Evolutionary conservation across 2,329 filamentous ascomycete genomes (phyloP).

Genomic region (Sclerotinia nivalis): DNA sequence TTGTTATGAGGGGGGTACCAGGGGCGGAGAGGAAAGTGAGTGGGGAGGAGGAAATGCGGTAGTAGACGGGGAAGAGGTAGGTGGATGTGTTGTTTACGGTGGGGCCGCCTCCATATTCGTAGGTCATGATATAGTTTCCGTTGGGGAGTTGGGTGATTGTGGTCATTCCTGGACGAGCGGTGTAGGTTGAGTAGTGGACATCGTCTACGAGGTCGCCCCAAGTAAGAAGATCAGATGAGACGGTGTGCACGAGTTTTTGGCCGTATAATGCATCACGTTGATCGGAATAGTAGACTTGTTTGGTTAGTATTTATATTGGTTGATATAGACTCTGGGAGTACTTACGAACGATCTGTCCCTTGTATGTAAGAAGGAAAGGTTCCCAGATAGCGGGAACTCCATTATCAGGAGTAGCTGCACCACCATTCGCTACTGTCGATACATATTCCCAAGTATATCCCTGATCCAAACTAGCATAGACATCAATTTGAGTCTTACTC

Average conservation of each 20-base stretch:
- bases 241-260: constrained; percentile 64
- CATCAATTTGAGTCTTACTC: constrained; percentile 64
- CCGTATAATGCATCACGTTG: constrained; percentile 66
- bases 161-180: constrained; percentile 68
- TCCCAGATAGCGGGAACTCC: constrained; percentile 72
- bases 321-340: neutral
- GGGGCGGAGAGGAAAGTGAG: constrained; percentile 36
- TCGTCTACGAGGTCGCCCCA: constrained; percentile 64
- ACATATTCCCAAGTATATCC: constrained; percentile 68
- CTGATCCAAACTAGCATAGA: constrained; percentile 63
- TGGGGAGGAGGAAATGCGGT: constrained; percentile 39
- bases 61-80: constrained; percentile 41
- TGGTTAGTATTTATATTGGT: constrained; percentile 2
- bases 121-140: constrained; percentile 61
- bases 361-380: constrained; percentile 62
- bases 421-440: constrained; percentile 62
- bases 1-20: constrained; percentile 34
- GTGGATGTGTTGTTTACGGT: constrained; percentile 22
- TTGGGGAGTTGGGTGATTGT: constrained; percentile 57
- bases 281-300: constrained; percentile 65
- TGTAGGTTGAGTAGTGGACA: constrained; percentile 62
- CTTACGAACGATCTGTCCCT: constrained; percentile 54
- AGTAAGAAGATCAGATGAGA: constrained; percentile 56
- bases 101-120: constrained; percentile 49
- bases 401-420: constrained; percentile 58